Evolutionary conservation across 2,329 filamentous ascomycete species (phyloP).

Genomic region (Emergomyces pasteurianus): DNA sequence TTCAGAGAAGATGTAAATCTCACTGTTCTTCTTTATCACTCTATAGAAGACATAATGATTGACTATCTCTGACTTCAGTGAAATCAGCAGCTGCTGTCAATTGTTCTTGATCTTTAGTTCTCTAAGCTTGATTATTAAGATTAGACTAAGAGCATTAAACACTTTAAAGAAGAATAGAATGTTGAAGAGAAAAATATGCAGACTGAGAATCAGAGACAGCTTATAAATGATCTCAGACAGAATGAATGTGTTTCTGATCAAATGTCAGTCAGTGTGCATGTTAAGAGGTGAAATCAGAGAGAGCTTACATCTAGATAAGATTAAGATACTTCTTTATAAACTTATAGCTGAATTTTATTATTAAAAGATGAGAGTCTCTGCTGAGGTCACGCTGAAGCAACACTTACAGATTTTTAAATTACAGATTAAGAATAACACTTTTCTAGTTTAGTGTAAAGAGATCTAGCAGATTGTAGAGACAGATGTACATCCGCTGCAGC

Average conservation of each 20-base stretch:
- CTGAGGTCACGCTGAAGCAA: conserved; percentile 13
- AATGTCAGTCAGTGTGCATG: background rate
- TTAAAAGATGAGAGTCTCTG: conserved; percentile 5
- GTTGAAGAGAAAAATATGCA: conserved; percentile 22
- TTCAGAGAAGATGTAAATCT: conserved; percentile 11
- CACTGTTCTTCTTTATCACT: conserved; percentile 8
- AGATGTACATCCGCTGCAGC: conserved; percentile 14
- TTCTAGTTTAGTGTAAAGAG: conserved; percentile 15
- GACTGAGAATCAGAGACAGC: conserved; percentile 25
- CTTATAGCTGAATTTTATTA: background rate
- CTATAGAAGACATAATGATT: conserved; percentile 17
- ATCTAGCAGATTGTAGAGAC: conserved; percentile 14
- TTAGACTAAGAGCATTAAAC: conserved; percentile 13
- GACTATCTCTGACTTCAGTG: conserved; percentile 14
- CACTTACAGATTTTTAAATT: conserved; percentile 14
- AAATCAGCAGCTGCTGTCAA: conserved; percentile 12
- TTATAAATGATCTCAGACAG: conserved; percentile 28
- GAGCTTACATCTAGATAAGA: background rate
- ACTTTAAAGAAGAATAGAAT: conserved; percentile 17
- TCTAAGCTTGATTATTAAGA: conserved; percentile 15
- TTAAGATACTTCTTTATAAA: background rate
- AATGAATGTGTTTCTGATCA: conserved; percentile 20
- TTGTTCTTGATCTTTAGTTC: conserved; percentile 11
- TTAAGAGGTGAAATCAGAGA: background rate
- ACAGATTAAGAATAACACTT: conserved; percentile 11